Conservation (phyloP, 164 flowering plant genomes). For the Liriodendron chinense region DNA sequence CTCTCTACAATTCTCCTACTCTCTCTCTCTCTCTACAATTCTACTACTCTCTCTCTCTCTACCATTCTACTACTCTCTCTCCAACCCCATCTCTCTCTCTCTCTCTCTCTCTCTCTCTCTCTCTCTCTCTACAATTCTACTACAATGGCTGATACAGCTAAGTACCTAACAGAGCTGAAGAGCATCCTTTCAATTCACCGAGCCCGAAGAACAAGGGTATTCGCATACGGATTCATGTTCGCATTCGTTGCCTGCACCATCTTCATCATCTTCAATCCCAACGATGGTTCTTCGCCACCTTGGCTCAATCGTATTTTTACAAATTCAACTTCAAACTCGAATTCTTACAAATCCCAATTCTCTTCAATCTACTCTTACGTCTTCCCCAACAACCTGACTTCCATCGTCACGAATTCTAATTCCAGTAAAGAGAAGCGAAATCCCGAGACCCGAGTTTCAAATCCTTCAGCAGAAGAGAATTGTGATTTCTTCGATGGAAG, state of each 20-base stretch:
- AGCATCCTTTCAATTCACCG: conserved; percentile 30
- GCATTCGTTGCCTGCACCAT: conserved; percentile 56
- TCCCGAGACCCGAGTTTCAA: conserved; percentile 15
- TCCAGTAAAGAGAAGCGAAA: neutral
- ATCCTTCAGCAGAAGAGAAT: conserved; percentile 30
- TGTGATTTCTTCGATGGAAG: conserved; percentile 80
- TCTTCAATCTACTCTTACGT: conserved; percentile 53
- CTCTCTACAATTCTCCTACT: too few relatives aligned
- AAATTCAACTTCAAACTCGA: conserved; percentile 2
- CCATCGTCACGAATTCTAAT: neutral
- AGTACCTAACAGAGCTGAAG: conserved; percentile 53
- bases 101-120: neutral
- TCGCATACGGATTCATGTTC: conserved; percentile 51
- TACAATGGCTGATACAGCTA: conserved; percentile 57
- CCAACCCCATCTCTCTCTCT: neutral
- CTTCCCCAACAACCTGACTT: conserved; percentile 40
- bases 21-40: conserved; percentile 17
- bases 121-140: neutral
- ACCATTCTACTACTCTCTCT: neutral
- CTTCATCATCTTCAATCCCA: conserved; percentile 64
- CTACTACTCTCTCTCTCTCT: neutral
- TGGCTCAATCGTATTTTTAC: conserved; percentile 45
- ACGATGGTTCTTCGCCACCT: conserved; percentile 52
- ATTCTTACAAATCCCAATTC: conserved; percentile 40
- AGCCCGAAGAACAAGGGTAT: conserved; percentile 39